Evolutionary conservation across 441 rosid genomes (phyloP).

Genomic region (Gossypium davidsonii): DNA sequence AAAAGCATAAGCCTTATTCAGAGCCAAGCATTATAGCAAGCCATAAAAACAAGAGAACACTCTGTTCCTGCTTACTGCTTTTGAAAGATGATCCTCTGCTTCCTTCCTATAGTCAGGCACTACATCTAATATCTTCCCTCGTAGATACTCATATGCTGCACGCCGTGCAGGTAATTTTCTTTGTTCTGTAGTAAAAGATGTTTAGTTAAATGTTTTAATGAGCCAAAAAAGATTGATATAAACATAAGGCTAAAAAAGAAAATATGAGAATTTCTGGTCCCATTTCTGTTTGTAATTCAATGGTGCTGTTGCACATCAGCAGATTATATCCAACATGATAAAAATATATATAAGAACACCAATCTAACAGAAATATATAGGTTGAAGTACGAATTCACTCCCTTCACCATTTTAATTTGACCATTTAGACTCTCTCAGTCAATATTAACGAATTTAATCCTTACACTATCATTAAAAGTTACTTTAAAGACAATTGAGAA

Average conservation of each 20-base stretch:
- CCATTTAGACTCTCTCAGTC: not conserved
- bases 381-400: not conserved
- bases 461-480: not conserved
- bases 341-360: not conserved
- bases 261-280: not conserved
- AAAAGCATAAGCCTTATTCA: constrained; percentile 13
- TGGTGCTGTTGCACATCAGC: not conserved
- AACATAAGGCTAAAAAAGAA: not conserved
- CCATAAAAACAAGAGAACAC: constrained; percentile 2
- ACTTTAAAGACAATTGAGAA: not conserved
- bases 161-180: constrained; percentile 49
- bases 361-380: not conserved
- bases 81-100: constrained; percentile 77
- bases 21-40: constrained; percentile 9
- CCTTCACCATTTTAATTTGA: not conserved
- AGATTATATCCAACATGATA: no score
- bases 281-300: not conserved
- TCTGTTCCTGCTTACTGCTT: constrained; percentile 46
- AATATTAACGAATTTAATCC: not conserved
- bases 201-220: not conserved
- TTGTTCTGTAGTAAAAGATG: constrained; percentile 29
- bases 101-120: constrained; percentile 63
- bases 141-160: constrained; percentile 47
- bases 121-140: constrained; percentile 65
- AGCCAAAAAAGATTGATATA: not conserved